Conservation (phyloP, 2,329 filamentous ascomycete species). For the Botrytis squamosa region DNA sequence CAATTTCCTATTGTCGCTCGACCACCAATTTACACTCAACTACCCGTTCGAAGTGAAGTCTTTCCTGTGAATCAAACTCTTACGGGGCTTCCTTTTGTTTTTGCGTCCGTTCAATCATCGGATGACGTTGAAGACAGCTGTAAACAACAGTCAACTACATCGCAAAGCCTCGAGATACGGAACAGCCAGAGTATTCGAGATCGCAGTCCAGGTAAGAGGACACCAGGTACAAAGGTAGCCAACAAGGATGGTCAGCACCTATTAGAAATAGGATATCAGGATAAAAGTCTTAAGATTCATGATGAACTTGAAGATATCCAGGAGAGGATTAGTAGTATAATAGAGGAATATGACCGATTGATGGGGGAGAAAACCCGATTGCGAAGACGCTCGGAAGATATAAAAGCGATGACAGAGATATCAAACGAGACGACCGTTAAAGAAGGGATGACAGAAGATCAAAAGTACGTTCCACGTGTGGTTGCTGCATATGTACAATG, state of each 20-base stretch:
- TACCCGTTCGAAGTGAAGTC: not conserved
- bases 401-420: not conserved
- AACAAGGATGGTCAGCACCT: not conserved
- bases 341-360: not conserved
- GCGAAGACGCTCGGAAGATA: not conserved
- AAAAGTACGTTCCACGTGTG: not conserved
- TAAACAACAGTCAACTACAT: not conserved
- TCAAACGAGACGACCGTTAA: not conserved
- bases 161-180: not conserved
- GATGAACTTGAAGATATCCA: not conserved
- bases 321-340: not conserved
- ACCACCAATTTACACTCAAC: not conserved
- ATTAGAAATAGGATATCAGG: not conserved
- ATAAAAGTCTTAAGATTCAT: not conserved
- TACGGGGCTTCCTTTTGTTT: not conserved
- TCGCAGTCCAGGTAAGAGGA: too few relatives aligned
- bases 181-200: not conserved
- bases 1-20: not conserved
- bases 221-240: not conserved
- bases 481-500: not conserved
- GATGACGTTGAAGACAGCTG: not conserved
- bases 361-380: not conserved
- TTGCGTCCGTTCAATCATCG: not conserved
- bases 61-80: not conserved
- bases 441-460: not conserved